Evolutionary conservation across 129 eudicot genomes (phyloP).

Genomic region (Artemisia tridentata): DNA sequence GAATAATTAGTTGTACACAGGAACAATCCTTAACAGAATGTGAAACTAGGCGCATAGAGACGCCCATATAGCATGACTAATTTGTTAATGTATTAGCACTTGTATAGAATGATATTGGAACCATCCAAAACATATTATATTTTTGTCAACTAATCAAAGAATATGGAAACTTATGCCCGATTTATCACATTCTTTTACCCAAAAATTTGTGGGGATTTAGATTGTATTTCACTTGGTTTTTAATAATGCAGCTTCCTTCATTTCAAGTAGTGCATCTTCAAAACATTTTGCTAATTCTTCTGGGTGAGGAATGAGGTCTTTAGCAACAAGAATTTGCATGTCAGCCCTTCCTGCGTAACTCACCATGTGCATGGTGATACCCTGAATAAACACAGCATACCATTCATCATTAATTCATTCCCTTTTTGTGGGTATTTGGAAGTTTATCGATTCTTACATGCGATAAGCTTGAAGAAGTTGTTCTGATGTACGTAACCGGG

Average conservation of each 20-base stretch:
- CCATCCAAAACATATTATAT: not conserved
- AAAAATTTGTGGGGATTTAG: not conserved
- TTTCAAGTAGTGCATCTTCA: constrained; percentile 68
- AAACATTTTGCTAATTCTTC: constrained; percentile 67
- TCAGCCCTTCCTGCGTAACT: constrained; percentile 81
- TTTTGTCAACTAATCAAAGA: too few relatives aligned
- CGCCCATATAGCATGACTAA: not conserved
- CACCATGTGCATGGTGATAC: constrained; percentile 83
- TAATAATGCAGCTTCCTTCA: constrained; percentile 60
- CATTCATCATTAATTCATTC: constrained; percentile 4
- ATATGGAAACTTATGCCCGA: too few relatives aligned
- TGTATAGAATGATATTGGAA: not conserved
- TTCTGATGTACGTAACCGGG: constrained; percentile 58
- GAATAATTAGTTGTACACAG: constrained; percentile 39
- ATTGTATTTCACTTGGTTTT: not conserved
- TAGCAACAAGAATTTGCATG: constrained; percentile 81
- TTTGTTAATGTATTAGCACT: not conserved
- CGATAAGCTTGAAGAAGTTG: constrained; percentile 53
- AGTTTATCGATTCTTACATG: constrained; percentile 45
- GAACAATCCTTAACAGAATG: constrained; percentile 18
- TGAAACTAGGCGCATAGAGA: not conserved
- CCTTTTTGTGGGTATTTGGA: not conserved
- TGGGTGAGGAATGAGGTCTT: constrained; percentile 74
- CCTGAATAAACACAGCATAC: constrained; percentile 41
- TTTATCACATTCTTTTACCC: too few relatives aligned